phyloP scores from a whole-genome alignment of 768 basidiomycete genomes.

The Termitomyces bulborhizus region DNA sequence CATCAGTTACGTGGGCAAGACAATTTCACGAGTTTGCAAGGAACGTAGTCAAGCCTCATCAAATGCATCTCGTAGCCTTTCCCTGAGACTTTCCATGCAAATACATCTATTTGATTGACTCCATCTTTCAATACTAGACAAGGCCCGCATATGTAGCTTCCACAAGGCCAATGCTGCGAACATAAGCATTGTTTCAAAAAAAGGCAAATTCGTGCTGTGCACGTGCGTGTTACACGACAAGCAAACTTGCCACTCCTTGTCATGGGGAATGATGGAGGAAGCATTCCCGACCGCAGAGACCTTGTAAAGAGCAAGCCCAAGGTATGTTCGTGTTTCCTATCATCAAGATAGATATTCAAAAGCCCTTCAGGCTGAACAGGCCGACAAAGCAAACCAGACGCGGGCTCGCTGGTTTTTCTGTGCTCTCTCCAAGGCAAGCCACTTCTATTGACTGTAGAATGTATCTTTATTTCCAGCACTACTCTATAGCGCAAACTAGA shows the following conservation, averaged over 20 bases:
- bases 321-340: constrained; percentile 25
- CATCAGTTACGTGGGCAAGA: background rate
- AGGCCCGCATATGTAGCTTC: background rate
- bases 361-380: constrained; percentile 62
- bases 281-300: constrained; percentile 79
- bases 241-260: background rate
- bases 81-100: background rate
- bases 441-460: background rate
- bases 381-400: constrained; percentile 86
- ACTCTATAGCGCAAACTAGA: constrained; percentile 58
- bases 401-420: constrained; percentile 91
- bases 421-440: constrained; percentile 84
- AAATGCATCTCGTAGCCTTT: too few species aligned
- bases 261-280: constrained; percentile 90
- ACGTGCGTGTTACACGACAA: background rate
- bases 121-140: background rate
- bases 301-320: constrained; percentile 70
- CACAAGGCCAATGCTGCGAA: too few species aligned
- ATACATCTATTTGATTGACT: background rate
- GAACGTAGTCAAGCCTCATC: too few species aligned
- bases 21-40: too few species aligned
- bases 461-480: constrained; percentile 54
- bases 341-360: background rate
- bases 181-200: background rate
- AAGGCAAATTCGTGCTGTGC: background rate